These are phyloP conservation scores for Trichaptum fuscoviolaceum DNA, from an alignment of 768 basidiomycete species.

Conservation along the genomic window DNA sequence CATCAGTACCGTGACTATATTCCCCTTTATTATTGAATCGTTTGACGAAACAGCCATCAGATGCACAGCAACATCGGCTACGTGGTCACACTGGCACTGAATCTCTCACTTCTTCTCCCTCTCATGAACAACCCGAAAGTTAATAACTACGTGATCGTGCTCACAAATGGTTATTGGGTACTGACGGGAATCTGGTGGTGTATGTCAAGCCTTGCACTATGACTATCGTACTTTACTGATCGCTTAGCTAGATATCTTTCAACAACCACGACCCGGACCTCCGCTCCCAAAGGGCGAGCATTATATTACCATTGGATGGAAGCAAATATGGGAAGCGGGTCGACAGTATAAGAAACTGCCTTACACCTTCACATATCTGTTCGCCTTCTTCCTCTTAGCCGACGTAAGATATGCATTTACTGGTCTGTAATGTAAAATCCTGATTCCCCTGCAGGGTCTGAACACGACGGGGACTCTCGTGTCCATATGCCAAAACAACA, in stretches of 20 bases:
- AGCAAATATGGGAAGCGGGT: conserved; percentile 73
- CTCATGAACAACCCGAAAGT: conserved; percentile 51
- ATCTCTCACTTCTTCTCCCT: conserved; percentile 67
- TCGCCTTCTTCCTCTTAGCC: conserved; percentile 73
- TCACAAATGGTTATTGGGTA: conserved; percentile 75
- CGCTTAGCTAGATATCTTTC: conserved; percentile 58
- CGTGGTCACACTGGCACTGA: conserved; percentile 56
- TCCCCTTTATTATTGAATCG: background rate
- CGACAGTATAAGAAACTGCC: conserved; percentile 76
- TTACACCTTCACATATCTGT: conserved; percentile 76
- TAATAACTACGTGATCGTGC: conserved; percentile 67
- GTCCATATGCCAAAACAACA: conserved; percentile 73
- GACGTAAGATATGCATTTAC: conserved; percentile 39
- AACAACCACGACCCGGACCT: conserved; percentile 80
- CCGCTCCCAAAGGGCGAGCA: conserved; percentile 68
- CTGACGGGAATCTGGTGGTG: conserved; percentile 86
- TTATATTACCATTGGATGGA: conserved; percentile 83
- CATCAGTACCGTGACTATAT: conserved; percentile 60
- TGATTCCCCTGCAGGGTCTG: conserved; percentile 45
- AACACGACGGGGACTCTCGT: conserved; percentile 78
- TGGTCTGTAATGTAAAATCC: background rate
- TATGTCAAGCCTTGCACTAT: conserved; percentile 29
- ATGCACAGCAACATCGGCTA: conserved; percentile 76
- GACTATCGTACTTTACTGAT: background rate
- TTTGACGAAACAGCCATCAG: conserved; percentile 26